Base-by-base conservation (phyloP, 306 rosid species). In the Calophaca sinica region DNA sequence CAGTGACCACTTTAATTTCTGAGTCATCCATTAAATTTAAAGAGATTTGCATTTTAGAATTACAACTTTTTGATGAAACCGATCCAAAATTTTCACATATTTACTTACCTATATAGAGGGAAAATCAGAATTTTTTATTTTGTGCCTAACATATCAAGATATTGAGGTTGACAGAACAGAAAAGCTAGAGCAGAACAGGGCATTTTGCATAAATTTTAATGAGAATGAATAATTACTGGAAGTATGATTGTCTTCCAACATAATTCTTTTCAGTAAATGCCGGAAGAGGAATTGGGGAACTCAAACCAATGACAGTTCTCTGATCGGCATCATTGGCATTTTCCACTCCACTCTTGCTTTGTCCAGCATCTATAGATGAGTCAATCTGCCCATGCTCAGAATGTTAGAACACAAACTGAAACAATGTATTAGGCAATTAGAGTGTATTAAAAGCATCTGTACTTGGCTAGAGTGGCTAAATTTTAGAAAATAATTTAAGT, bases 251-350 rank as follows among this genome's bases (percentile, higher is more conserved):
- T 69, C 82, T 70, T 79, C 81, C 76, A 2, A 62, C 4, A 31
- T 82, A 65, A 5, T n/a, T 60, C 52, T 10, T 82, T 49, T 41
- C 75, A 76, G 52, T 55, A 64, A 54, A 10, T 29, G 44, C 28
- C 7, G 89, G 83, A 54, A 87, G 59, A 69, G 83, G 79, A 72
- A 89, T 80, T 39, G 94, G 89, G 52, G 82, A 63, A 79, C 87
- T 84, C 62, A 70, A 68, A 69, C 31, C 73, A 29, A 20, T 77
- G 61, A 44, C 68, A 45, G 46, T 36, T 29, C 51, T 33, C 77
- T n/a, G 75, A 50, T 77, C 84, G 60, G 48, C 66, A 32, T 73
- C 79, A 59, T 68, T 68, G 31, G 39, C 71, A 75, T 49, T 85
- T 15, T 62, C 74, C 64, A 5, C 74, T 70, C 20, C 68, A 35